phyloP scores from a whole-genome alignment of 345 rosid genomes.

The Eucalyptus curtisii region DNA sequence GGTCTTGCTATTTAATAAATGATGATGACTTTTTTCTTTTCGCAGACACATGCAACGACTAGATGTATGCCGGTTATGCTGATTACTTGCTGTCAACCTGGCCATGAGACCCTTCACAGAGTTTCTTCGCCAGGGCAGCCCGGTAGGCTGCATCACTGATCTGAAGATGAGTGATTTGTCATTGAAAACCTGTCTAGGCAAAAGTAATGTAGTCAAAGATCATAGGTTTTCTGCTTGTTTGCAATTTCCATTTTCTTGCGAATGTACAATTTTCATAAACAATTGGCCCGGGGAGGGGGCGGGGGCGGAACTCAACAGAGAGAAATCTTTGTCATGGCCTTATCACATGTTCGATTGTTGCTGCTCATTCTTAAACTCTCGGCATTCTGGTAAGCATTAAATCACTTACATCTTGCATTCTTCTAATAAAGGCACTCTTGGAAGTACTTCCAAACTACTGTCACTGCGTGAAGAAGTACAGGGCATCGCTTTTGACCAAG shows the following conservation, averaged over 20 bases:
- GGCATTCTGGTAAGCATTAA: not conserved
- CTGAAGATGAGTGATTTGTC: conserved; percentile 22
- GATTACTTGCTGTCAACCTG: conserved; percentile 30
- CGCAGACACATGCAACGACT: conserved; percentile 31
- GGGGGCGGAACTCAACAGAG: too few relatives aligned
- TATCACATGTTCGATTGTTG: not conserved
- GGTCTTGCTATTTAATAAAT: not conserved
- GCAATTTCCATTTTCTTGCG: not conserved
- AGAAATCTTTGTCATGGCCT: not conserved
- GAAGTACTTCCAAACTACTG: conserved; percentile 36
- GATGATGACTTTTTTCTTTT: not conserved
- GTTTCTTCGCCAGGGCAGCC: conserved; percentile 19
- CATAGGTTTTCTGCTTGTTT: not conserved
- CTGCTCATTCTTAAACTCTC: not conserved
- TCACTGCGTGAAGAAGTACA: conserved; percentile 17
- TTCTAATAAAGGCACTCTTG: conserved; percentile 15
- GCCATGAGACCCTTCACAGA: conserved; percentile 27
- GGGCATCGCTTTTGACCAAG: conserved; percentile 18
- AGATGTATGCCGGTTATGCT: conserved; percentile 19
- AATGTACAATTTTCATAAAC: not conserved
- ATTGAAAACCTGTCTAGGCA: conserved; percentile 38
- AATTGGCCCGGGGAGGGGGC: not conserved
- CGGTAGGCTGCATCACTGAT: conserved; percentile 21
- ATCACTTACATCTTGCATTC: not conserved
- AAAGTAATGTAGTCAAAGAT: conserved; percentile 15